Evolutionary conservation across 1,284 basidiomycete species (phyloP), one percentile per base, ranked within the genome.

Genomic region (Cystodermella granulosa): DNA sequence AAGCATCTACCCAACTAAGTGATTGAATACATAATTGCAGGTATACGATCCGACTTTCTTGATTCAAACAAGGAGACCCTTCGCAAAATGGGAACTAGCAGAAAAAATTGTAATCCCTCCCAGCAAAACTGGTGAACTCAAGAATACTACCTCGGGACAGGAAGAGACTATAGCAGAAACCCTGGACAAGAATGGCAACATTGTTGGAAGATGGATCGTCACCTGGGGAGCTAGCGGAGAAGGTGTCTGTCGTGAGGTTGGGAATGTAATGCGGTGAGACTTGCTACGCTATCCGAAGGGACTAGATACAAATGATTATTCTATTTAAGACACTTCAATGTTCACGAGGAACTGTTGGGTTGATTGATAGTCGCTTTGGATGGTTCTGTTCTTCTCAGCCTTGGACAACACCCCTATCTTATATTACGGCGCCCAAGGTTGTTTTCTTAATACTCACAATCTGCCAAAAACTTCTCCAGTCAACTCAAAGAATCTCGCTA

Each of bases 121-220:
- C 20, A 51, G 50, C 35, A 60, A 44, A 51, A 68, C 45, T 58
- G 8, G 26, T 8, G 72, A 49, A 63, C 73, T 56, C 50, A 65
- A 48, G 54, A 67, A 59, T 6, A 72, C 70, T 31, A 57, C 58
- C 4, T 66, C 76, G 1, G 81, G 80, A 5, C 57, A 68, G 44
- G 81, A 86, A 55, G 87, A 90, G 64, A 87, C 85, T 0, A 73
- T 89, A 3, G 87, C 88, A 14, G 85, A 89, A 64, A 89, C 84
- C 2, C 58, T 72, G 42, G 77, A 86, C 56, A 66, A 72, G 42
- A 67, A 75, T n/a, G 87, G 84, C 0, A 72, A 74, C 11, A 67
- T 87, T 14, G 36, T 88, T 13, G 90, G 90, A 14, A 69, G 81
- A 41, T 92, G 87, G 87, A 69, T 86, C 21, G 88, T 91, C 1